Percentiles rank a stretch among this genome's conserved stretches.
Evolutionary conservation across 2,329 filamentous ascomycete species (phyloP).

Genomic region (Microdochium trichocladiopsis): DNA sequence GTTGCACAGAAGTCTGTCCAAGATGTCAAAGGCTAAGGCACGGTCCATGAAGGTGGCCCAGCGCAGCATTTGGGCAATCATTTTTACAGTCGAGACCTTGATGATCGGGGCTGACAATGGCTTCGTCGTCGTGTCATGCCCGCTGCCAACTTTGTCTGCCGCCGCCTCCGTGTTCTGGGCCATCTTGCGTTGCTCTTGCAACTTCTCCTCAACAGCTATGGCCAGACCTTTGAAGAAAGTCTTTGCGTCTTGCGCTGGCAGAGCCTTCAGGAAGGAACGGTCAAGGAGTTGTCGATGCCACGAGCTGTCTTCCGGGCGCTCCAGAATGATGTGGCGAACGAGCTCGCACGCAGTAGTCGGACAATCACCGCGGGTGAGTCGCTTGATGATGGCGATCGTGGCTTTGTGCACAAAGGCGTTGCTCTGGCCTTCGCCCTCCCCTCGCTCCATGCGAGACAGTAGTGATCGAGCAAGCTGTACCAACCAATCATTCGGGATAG

Average conservation of each 20-base stretch:
- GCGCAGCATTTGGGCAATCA: conserved; percentile 25
- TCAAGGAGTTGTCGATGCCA: conserved; percentile 24
- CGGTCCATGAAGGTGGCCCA: conserved; percentile 17
- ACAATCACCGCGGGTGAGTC: conserved; percentile 17
- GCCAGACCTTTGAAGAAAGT: conserved; percentile 19
- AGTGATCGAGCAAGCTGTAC: conserved; percentile 5
- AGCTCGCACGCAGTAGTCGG: conserved; percentile 20
- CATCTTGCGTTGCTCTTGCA: conserved; percentile 10
- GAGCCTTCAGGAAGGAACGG: conserved; percentile 13
- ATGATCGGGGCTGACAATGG: conserved; percentile 10
- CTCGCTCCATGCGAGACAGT: conserved; percentile 2
- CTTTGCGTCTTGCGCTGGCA: conserved; percentile 15
- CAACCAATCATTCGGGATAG: conserved; percentile 4
- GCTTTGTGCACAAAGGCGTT: conserved; percentile 2
- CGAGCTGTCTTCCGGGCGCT: conserved; percentile 18
- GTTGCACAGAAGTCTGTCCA: conserved; percentile 18
- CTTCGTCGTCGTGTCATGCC: not conserved
- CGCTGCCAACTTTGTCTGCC: not conserved
- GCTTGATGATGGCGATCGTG: conserved; percentile 9
- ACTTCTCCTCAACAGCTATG: conserved; percentile 16
- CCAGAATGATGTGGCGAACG: conserved; percentile 19
- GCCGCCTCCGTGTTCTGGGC: conserved; percentile 5
- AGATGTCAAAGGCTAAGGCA: conserved; percentile 15
- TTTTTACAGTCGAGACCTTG: conserved; percentile 28
- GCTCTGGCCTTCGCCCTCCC: not conserved